These are phyloP conservation scores for Talaromyces albobiverticillius DNA, from an alignment of 2,329 filamentous ascomycete genomes.

Conservation along the genomic window DNA sequence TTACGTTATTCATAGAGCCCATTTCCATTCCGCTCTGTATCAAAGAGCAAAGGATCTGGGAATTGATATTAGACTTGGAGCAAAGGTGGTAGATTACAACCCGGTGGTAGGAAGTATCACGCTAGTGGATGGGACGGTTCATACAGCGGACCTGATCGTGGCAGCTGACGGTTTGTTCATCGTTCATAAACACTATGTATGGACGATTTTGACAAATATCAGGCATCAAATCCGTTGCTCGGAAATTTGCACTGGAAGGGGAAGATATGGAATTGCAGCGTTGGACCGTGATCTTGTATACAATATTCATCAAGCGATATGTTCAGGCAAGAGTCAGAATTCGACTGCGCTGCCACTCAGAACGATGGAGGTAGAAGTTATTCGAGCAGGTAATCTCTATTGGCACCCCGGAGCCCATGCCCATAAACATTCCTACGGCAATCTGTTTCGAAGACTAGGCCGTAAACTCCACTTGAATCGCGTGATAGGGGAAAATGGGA, in stretches of 20 bases:
- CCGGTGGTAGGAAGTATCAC: not conserved
- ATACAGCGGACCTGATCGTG: constrained; percentile 9
- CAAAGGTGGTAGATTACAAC: not conserved
- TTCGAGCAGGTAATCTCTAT: not conserved
- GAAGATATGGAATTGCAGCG: too few relatives aligned
- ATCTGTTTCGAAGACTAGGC: not conserved
- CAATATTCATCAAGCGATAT: not conserved
- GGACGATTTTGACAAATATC: too few relatives aligned
- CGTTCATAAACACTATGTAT: too few relatives aligned
- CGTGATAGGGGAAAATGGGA: not conserved
- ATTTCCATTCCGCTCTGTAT: constrained; percentile 35
- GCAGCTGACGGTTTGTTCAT: constrained; percentile 13
- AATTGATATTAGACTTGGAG: constrained; percentile 9
- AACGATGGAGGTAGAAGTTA: not conserved
- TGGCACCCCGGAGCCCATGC: not conserved
- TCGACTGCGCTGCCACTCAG: not conserved
- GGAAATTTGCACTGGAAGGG: too few relatives aligned
- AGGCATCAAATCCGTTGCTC: too few relatives aligned
- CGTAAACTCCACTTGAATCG: not conserved
- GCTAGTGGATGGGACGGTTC: not conserved
- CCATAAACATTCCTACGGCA: not conserved
- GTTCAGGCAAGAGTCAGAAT: not conserved
- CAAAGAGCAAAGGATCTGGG: constrained; percentile 4
- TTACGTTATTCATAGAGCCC: constrained; percentile 47
- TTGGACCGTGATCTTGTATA: not conserved